Evolutionary conservation across 176 grass and related monocot genomes (phyloP).

Genomic region (Oryza glumipatula): DNA sequence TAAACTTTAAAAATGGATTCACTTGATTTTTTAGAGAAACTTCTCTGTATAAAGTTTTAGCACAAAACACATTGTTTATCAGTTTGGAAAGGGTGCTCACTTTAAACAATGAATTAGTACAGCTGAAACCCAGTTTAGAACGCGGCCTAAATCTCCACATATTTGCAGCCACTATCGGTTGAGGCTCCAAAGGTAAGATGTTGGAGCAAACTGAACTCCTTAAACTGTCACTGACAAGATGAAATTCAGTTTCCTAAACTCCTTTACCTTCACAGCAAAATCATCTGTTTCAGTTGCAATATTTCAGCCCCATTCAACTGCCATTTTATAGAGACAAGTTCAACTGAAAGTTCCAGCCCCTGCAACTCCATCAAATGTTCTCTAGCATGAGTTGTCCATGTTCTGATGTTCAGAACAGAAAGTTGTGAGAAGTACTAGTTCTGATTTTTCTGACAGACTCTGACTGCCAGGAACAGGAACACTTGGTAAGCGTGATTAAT

Average conservation of each 20-base stretch:
- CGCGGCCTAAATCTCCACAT: neutral
- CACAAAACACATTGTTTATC: too few relatives aligned
- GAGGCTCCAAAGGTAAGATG: constrained; percentile 13
- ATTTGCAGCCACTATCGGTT: neutral
- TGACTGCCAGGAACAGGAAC: neutral
- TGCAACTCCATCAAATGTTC: constrained; percentile 5
- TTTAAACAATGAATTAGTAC: too few relatives aligned
- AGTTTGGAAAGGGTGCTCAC: too few relatives aligned
- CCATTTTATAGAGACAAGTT: constrained; percentile 46
- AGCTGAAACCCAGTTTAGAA: too few relatives aligned
- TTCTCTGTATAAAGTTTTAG: too few relatives aligned
- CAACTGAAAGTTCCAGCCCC: neutral
- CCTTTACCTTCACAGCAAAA: constrained; percentile 48
- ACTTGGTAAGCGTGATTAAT: neutral
- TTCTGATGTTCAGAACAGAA: constrained; percentile 1
- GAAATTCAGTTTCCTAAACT: constrained; percentile 53
- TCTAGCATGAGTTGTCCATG: constrained; percentile 28
- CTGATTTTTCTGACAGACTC: constrained; percentile 38
- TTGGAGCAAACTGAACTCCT: constrained; percentile 52
- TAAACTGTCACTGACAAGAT: neutral
- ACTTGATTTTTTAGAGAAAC: too few relatives aligned
- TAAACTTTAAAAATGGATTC: too few relatives aligned
- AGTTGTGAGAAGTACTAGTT: constrained; percentile 5
- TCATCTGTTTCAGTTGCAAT: neutral
- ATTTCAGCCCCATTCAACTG: too few relatives aligned